Percentiles rank a stretch among this genome's conserved stretches.
Conservation (phyloP, 2,329 filamentous ascomycete species). For the Aspergillus spinulosporus region DNA sequence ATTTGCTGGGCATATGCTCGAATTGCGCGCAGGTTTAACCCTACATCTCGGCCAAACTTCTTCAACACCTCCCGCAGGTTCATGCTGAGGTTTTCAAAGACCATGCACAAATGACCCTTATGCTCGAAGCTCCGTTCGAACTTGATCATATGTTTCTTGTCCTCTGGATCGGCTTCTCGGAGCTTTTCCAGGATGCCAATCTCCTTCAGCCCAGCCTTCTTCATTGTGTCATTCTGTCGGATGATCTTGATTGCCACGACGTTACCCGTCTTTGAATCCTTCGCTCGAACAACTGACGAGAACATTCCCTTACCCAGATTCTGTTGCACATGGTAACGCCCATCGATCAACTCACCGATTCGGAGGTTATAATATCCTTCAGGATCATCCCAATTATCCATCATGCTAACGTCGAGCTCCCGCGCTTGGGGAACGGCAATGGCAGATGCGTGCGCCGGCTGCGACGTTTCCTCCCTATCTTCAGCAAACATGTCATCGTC, state of each 20-base stretch:
- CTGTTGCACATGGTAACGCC: constrained; percentile 84
- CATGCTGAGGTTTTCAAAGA: constrained; percentile 90
- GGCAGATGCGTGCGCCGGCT: constrained; percentile 49
- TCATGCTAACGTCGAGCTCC: constrained; percentile 69
- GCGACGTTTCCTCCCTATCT: constrained; percentile 57
- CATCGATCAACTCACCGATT: constrained; percentile 83
- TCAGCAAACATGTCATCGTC: constrained; percentile 91
- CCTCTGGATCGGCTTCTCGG: constrained; percentile 78
- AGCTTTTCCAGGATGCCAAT: constrained; percentile 90
- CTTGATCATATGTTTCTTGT: constrained; percentile 87
- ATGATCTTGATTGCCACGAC: constrained; percentile 98
- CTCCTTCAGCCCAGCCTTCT: constrained; percentile 88
- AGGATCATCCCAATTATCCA: constrained; percentile 90
- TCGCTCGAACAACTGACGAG: constrained; percentile 87
- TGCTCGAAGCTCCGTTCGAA: constrained; percentile 88
- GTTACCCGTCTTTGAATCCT: constrained; percentile 70
- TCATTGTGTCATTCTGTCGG: constrained; percentile 90
- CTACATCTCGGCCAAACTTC: constrained; percentile 92
- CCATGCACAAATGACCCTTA: constrained; percentile 92
- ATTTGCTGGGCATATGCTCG: constrained; percentile 91
- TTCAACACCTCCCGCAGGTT: constrained; percentile 92
- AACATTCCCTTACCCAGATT: constrained; percentile 93
- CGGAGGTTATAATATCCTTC: constrained; percentile 97
- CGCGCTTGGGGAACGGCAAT: constrained; percentile 54
- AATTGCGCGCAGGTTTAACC: constrained; percentile 85